Evolutionary conservation across 2,329 filamentous ascomycete species (phyloP).

Genomic region (Amylocarpus encephaloides): DNA sequence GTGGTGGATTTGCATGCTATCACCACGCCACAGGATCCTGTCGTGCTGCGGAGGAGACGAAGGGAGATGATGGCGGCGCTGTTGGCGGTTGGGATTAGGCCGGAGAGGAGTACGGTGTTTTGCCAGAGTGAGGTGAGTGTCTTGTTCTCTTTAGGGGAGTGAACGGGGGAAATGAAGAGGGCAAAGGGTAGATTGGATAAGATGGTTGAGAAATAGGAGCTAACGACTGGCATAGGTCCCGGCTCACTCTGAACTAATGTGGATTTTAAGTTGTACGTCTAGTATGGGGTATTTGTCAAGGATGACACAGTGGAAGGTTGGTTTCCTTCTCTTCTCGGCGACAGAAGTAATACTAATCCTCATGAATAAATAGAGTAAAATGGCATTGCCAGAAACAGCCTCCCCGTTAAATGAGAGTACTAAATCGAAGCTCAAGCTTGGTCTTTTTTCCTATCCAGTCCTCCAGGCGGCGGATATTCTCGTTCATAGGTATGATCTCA

Average conservation of each 20-base stretch:
- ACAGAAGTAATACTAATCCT: background rate
- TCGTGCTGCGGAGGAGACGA: constrained; percentile 55
- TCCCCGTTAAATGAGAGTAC: constrained; percentile 51
- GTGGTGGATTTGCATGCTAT: constrained; percentile 94
- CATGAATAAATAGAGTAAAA: constrained; percentile 54
- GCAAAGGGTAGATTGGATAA: background rate
- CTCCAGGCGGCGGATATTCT: constrained; percentile 92
- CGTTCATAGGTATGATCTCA: constrained; percentile 58
- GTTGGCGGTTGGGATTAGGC: constrained; percentile 77
- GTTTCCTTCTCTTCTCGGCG: constrained; percentile 4
- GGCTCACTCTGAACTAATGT: constrained; percentile 87
- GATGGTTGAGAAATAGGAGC: background rate
- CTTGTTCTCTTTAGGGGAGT: background rate
- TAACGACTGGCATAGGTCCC: constrained; percentile 46
- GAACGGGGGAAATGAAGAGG: background rate
- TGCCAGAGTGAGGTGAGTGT: constrained; percentile 67
- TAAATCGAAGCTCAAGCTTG: constrained; percentile 67
- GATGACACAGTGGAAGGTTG: constrained; percentile 99
- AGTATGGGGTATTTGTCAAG: constrained; percentile 88
- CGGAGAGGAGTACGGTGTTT: constrained; percentile 71
- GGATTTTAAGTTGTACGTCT: constrained; percentile 88
- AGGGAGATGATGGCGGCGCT: constrained; percentile 73
- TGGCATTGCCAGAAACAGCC: constrained; percentile 55
- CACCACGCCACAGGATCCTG: constrained; percentile 64
- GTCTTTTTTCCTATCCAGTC: constrained; percentile 92